These are phyloP conservation scores for Psilocybe subaeruginosa DNA, from an alignment of 768 basidiomycete genomes.

Conservation along the genomic window DNA sequence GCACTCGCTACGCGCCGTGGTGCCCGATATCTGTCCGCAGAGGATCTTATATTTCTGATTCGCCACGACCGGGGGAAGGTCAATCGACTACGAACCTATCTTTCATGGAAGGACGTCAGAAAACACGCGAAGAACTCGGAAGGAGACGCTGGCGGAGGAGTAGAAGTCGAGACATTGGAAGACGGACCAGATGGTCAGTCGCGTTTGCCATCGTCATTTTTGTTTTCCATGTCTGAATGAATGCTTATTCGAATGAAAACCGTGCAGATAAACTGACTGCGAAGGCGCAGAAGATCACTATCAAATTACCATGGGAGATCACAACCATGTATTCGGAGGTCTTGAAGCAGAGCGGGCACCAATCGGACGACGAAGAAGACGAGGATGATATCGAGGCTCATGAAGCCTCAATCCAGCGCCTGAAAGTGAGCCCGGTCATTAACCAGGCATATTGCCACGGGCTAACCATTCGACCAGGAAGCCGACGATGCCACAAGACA, in stretches of 20 bases:
- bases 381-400: constrained; percentile 96
- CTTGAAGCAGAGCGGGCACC: constrained; percentile 71
- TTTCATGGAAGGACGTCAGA: constrained; percentile 97
- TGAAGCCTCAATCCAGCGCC: constrained; percentile 87
- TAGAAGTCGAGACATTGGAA: constrained; percentile 82
- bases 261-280: constrained; percentile 69
- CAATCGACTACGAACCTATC: constrained; percentile 88
- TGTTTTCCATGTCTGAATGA: neutral
- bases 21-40: constrained; percentile 84
- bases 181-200: constrained; percentile 78
- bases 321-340: constrained; percentile 91
- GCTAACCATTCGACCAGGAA: constrained; percentile 52
- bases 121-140: constrained; percentile 93
- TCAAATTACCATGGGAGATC: constrained; percentile 96
- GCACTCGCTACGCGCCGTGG: constrained; percentile 80
- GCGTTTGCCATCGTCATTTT: neutral
- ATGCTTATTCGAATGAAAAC: neutral
- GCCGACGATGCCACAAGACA: constrained; percentile 93
- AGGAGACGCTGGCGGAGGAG: constrained; percentile 77
- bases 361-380: constrained; percentile 94
- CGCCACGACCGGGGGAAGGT: constrained; percentile 94
- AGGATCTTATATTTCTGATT: constrained; percentile 96
- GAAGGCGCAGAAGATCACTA: constrained; percentile 91
- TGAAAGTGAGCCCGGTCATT: constrained; percentile 53
- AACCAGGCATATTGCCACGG: neutral